A percentile compares a stretch with the other conserved stretches of the same genome.
phyloP scores from a whole-genome alignment of 2,329 filamentous ascomycete genomes.

The Cladobotryum mycophilum region DNA sequence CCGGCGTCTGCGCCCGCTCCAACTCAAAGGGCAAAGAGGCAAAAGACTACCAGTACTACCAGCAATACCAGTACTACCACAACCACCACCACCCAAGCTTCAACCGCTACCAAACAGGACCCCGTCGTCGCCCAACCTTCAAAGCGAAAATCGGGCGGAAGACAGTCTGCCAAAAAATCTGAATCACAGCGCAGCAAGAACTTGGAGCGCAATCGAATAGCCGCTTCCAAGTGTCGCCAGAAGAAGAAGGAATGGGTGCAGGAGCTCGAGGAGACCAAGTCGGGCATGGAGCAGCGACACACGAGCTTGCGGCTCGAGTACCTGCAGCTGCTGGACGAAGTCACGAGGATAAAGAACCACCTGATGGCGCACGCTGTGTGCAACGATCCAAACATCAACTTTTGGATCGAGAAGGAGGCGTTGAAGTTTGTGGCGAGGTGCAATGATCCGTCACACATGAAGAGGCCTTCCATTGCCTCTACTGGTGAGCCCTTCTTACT shows the following conservation, averaged over 20 bases:
- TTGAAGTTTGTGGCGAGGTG: slow-evolving; percentile 37
- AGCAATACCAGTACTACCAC: no score
- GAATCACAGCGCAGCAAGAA: slow-evolving; percentile 43
- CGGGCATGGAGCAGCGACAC: slow-evolving; percentile 39
- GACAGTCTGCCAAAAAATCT: not conserved
- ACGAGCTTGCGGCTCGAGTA: slow-evolving; percentile 37
- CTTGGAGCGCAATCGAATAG: slow-evolving; percentile 64
- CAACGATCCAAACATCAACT: slow-evolving; percentile 46
- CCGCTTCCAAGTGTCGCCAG: slow-evolving; percentile 67
- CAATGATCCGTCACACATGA: slow-evolving; percentile 1
- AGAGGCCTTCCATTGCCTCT: slow-evolving; percentile 4
- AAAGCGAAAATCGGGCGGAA: not conserved
- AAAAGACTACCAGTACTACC: not conserved
- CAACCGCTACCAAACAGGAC: not conserved
- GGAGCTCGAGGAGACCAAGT: slow-evolving; percentile 42
- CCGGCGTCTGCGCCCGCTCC: not conserved
- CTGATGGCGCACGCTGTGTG: slow-evolving; percentile 48
- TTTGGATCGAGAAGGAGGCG: slow-evolving; percentile 49
- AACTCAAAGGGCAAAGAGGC: slow-evolving; percentile 1
- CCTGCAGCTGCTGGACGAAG: slow-evolving; percentile 36
- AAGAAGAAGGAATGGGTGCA: slow-evolving; percentile 54
- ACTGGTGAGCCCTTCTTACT: slow-evolving; percentile 2
- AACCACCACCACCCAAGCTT: not conserved
- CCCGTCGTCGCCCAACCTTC: not conserved
- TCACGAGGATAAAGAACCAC: slow-evolving; percentile 42